Evolutionary conservation across 257 asterid genomes (phyloP).

Genomic region (Solanum sparsipilum): DNA sequence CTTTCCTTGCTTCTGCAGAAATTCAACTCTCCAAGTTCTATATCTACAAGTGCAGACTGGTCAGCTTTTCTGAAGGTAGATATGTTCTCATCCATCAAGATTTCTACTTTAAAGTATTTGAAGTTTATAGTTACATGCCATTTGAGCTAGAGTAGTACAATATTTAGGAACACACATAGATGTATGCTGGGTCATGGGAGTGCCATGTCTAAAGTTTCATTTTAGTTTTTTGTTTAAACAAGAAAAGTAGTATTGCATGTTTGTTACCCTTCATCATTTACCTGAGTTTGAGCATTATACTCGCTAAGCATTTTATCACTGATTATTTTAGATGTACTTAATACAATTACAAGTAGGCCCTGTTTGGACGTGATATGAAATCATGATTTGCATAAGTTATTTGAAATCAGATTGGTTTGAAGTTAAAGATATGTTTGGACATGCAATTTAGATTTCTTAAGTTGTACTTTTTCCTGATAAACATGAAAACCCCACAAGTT

Average conservation of each 20-base stretch:
- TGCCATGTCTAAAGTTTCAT: neutral
- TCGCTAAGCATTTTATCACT: neutral
- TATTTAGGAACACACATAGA: neutral
- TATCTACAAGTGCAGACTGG: constrained; percentile 79
- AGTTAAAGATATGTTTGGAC: neutral
- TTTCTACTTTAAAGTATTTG: neutral
- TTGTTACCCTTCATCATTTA: neutral
- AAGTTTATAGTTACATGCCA: neutral
- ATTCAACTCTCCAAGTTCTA: constrained; percentile 87
- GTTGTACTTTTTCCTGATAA: neutral
- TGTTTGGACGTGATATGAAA: neutral
- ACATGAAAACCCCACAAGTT: neutral
- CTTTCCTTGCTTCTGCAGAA: constrained; percentile 31
- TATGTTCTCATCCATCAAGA: neutral
- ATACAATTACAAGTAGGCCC: neutral
- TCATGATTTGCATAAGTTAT: neutral
- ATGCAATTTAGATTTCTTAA: neutral
- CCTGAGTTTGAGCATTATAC: neutral
- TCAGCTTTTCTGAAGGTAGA: constrained; percentile 84
- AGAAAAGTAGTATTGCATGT: neutral
- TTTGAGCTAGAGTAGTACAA: neutral
- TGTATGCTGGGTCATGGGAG: neutral
- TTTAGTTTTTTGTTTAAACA: neutral
- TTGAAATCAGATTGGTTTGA: neutral
- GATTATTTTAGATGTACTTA: neutral